These are phyloP conservation scores for Populus hybrid DNA, from an alignment of 441 rosid genomes.

Conservation along the genomic window DNA sequence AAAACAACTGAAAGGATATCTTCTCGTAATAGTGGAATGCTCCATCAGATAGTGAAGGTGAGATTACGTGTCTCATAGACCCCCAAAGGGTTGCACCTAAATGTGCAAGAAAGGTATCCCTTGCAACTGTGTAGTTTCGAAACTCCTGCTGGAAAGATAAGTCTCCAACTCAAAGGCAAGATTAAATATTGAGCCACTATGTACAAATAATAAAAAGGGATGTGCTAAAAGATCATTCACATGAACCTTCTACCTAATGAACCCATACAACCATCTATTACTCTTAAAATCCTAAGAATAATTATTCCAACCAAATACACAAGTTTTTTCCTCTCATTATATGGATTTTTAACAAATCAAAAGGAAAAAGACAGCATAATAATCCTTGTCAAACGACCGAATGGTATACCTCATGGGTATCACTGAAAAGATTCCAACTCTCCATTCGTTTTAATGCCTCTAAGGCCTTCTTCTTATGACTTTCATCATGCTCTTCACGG, in stretches of 20 bases:
- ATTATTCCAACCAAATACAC: not conserved
- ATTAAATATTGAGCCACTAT: not conserved
- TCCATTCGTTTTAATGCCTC: constrained; percentile 93
- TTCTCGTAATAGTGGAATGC: constrained; percentile 96
- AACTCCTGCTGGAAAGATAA: constrained; percentile 54
- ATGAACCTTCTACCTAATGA: not conserved
- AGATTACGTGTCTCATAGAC: constrained; percentile 84
- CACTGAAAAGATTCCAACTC: constrained; percentile 94
- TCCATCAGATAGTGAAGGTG: constrained; percentile 97
- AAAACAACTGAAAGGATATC: constrained; percentile 89
- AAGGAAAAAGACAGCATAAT: not conserved
- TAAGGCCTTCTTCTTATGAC: constrained; percentile 70
- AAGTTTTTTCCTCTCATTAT: not conserved
- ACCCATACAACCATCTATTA: not conserved
- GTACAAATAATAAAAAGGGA: constrained; percentile 10
- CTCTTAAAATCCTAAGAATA: not conserved
- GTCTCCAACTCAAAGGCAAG: not conserved
- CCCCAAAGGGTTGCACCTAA: constrained; percentile 97
- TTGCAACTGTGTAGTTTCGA: constrained; percentile 95
- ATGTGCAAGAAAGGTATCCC: constrained; percentile 95
- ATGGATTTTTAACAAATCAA: not conserved
- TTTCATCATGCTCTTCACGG: constrained; percentile 82
- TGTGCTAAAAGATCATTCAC: constrained; percentile 1
- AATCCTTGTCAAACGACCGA: constrained; percentile 17
- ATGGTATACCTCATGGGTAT: constrained; percentile 64